Evolutionary conservation across 164 flowering plant genomes (phyloP), one percentile per base, ranked within the genome.

Genomic region (Liquidambar formosana): DNA sequence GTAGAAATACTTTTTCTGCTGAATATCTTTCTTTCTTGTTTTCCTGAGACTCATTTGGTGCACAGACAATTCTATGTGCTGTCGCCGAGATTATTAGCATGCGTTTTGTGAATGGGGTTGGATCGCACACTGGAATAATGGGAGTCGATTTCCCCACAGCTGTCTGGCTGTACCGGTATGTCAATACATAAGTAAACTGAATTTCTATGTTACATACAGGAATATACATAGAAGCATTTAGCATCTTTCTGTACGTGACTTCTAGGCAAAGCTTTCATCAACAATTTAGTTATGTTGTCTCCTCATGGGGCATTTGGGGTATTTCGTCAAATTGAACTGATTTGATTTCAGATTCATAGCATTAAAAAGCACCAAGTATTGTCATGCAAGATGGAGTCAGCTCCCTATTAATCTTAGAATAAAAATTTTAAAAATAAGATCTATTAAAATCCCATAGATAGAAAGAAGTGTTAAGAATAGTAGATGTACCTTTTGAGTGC

Each of bases 111-210:
- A 74, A 88, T 73, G 98, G 98, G 8, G 64, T 73, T 52, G 93
- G 86, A 53, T 46, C 81, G 12, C 82, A 74, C 33, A 56, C 71
- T 59, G 97, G 98, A 75, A 68, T 94, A 33, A 86, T 90, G 93
- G 98, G 98, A 65, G 83, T 94, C 8, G 91, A 90, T 74, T 85
- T 81, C 76, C 75, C 86, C 3, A 85, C 82, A 57, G 96, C 96
- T 57, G 60, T 75, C 41, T 89, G 96, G 98, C 89, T 94, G 63
- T 81, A 88, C 85, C 83, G 66, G 98, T 90, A 84, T 60, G 94
- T 76, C 41, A n/a, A 16, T 57, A 23, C 22, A 25, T 13, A 60
- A 57, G 28, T 15, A 18, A 52, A 59, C 33, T 13, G 9, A 38
- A 33, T 52, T 21, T 43, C 51, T 53, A 10, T 14, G 38, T 16